Conservation (phyloP, 2,329 filamentous ascomycete genomes). For the Reticulascus tulasneorum region DNA sequence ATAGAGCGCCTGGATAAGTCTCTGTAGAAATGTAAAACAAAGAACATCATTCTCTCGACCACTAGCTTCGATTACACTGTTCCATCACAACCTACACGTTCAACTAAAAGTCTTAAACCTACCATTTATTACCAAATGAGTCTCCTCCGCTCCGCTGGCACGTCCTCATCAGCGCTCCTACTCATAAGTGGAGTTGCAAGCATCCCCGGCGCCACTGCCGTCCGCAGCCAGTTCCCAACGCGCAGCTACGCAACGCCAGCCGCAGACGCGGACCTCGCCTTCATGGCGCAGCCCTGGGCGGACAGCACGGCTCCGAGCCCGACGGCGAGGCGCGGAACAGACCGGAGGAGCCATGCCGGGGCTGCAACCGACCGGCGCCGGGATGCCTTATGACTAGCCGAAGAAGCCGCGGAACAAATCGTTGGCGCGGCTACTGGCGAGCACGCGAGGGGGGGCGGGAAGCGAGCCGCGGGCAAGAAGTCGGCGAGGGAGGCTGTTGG, state of each 20-base stretch:
- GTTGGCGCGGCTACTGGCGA: no score
- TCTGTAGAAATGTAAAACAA: no score
- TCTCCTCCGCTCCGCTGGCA: slow-evolving; percentile 7
- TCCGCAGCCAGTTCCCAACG: slow-evolving; percentile 12
- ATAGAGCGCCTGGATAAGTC: no score
- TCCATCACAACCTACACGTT: no score
- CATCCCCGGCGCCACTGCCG: slow-evolving; percentile 16
- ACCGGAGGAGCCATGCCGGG: neutral
- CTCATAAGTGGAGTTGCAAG: slow-evolving; percentile 18
- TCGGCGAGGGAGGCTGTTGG: slow-evolving; percentile 4
- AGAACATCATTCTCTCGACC: no score
- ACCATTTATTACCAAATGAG: no score
- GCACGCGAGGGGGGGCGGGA: no score
- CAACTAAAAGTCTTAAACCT: no score
- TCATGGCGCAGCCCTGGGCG: slow-evolving; percentile 11
- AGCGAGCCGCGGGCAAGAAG: neutral
- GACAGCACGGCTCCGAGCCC: slow-evolving; percentile 6
- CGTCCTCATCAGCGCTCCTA: slow-evolving; percentile 15
- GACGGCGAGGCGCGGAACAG: neutral
- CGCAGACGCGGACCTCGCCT: slow-evolving; percentile 9
- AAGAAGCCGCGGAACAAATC: slow-evolving; percentile 8
- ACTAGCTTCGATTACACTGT: no score
- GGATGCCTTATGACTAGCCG: slow-evolving; percentile 11
- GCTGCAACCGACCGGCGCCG: no score
- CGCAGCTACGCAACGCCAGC: slow-evolving; percentile 1